Conservation (phyloP, 208 protist species). For the Strigomonas culicis region DNA sequence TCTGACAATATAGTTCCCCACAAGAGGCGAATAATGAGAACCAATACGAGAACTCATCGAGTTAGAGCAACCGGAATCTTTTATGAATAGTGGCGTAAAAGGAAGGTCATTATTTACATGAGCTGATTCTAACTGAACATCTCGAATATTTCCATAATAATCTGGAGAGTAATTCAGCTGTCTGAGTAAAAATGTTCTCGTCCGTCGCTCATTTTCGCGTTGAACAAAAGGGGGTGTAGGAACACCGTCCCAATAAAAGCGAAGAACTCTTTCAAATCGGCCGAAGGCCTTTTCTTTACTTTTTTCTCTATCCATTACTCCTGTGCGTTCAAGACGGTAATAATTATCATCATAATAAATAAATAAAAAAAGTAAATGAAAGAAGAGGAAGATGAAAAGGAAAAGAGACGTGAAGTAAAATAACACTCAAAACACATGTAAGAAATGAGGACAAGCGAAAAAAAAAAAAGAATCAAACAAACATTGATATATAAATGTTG, state of each 20-base stretch:
- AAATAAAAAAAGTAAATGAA: conserved; percentile 13
- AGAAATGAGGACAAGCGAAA: conserved; percentile 4
- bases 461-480: conserved; percentile 12
- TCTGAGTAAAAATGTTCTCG: conserved; percentile 54
- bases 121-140: conserved; percentile 18
- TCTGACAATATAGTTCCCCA: conserved; percentile 57
- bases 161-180: conserved; percentile 70
- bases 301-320: conserved; percentile 1
- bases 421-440: conserved; percentile 10
- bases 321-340: conserved; percentile 16
- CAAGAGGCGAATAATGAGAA: conserved; percentile 82
- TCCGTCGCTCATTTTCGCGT: conserved; percentile 14
- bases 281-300: conserved; percentile 39
- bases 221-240: conserved; percentile 57
- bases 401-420: conserved; percentile 10
- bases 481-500: background rate
- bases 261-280: conserved; percentile 79
- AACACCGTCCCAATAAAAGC: conserved; percentile 84
- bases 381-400: conserved; percentile 21
- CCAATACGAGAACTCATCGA: conserved; percentile 74
- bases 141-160: conserved; percentile 58
- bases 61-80: conserved; percentile 8
- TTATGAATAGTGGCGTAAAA: conserved; percentile 37
- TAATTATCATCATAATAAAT: background rate
- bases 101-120: conserved; percentile 16